Percentiles rank a stretch among this genome's conserved stretches.
phyloP scores from a whole-genome alignment of 257 asterid species.

The Ilex asprella region DNA sequence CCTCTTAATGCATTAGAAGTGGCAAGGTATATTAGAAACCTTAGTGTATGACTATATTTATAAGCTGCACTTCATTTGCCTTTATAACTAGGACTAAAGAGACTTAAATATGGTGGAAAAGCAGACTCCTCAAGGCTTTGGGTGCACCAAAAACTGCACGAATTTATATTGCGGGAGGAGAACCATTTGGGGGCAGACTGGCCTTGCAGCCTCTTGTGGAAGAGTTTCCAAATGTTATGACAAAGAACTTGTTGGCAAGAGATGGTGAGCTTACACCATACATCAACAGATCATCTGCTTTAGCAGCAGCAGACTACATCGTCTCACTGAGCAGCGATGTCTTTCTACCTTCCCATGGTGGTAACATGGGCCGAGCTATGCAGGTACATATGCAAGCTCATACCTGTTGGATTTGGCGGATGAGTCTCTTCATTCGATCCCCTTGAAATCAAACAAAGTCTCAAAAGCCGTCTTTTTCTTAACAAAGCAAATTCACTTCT shows the following conservation, averaged over 20 bases:
- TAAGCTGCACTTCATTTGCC: neutral
- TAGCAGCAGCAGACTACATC: conserved; percentile 61
- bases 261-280: conserved; percentile 55
- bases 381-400: conserved; percentile 26
- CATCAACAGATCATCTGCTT: conserved; percentile 34
- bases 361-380: conserved; percentile 63
- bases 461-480: too few species aligned
- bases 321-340: conserved; percentile 57
- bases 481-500: too few species aligned
- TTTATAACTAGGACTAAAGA: neutral
- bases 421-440: too few species aligned
- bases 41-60: neutral
- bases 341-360: conserved; percentile 57
- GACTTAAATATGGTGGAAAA: too few species aligned
- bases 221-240: conserved; percentile 47
- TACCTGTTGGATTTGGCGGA: too few species aligned
- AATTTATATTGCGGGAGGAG: conserved; percentile 54
- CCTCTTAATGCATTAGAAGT: conserved; percentile 53
- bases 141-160: conserved; percentile 38
- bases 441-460: too few species aligned
- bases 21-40: conserved; percentile 25
- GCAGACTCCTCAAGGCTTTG: conserved; percentile 42
- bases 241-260: conserved; percentile 33
- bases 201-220: conserved; percentile 38
- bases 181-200: conserved; percentile 46